These are phyloP conservation scores for Teratosphaeria gauchensis DNA, from an alignment of 2,329 filamentous ascomycete genomes.

Conservation along the genomic window DNA sequence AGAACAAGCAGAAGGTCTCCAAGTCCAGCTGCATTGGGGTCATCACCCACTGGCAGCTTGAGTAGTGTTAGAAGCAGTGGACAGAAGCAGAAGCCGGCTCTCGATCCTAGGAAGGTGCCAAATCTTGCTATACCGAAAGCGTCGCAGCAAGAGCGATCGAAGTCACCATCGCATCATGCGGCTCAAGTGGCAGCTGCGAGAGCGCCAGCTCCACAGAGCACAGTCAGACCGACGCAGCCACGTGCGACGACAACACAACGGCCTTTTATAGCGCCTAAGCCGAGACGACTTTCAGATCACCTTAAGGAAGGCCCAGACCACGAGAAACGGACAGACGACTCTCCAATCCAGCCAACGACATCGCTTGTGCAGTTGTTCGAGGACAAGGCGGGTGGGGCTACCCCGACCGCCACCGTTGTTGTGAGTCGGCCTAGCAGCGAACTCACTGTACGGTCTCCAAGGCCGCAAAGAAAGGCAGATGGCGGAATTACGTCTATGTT, in stretches of 20 bases:
- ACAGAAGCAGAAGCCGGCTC: conserved; percentile 1
- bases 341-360: conserved; percentile 42
- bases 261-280: conserved; percentile 20
- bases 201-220: conserved; percentile 1
- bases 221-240: background rate
- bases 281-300: conserved; percentile 16
- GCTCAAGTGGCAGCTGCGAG: conserved; percentile 20
- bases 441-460: conserved; percentile 32
- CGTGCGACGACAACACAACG: conserved; percentile 7
- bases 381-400: conserved; percentile 27
- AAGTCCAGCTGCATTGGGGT: background rate
- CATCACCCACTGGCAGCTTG: conserved; percentile 3
- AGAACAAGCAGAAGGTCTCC: background rate
- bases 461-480: conserved; percentile 24
- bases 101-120: conserved; percentile 3
- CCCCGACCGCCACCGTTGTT: conserved; percentile 8
- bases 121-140: conserved; percentile 5
- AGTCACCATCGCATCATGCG: conserved; percentile 20
- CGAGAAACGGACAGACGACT: conserved; percentile 14
- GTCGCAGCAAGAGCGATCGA: conserved; percentile 1
- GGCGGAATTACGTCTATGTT: conserved; percentile 23
- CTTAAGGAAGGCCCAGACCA: background rate
- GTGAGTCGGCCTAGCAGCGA: conserved; percentile 16
- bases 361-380: conserved; percentile 63
- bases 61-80: background rate